A percentile compares a stretch with the other conserved stretches of the same genome.
Conservation (phyloP, 2,329 filamentous ascomycete species). For the Xylaria sp. region DNA sequence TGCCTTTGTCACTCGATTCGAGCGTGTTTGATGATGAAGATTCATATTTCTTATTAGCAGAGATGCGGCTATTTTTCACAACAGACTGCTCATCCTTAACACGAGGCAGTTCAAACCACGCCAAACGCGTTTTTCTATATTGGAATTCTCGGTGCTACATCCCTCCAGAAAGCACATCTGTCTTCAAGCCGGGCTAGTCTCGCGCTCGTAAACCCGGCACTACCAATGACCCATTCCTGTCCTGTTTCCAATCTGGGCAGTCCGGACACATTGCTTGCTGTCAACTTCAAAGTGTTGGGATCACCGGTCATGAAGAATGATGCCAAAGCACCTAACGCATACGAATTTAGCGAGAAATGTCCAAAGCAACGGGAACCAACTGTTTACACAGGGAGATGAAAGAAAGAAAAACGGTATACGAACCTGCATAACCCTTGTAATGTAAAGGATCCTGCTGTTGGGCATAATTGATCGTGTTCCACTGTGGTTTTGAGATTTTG, state of each 20-base stretch:
- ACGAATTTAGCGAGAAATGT: slow-evolving; percentile 23
- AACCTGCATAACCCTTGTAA: slow-evolving; percentile 57
- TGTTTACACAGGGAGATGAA: too few relatives aligned
- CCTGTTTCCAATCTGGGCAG: slow-evolving; percentile 51
- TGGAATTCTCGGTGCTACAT: slow-evolving; percentile 52
- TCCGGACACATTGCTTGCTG: slow-evolving; percentile 47
- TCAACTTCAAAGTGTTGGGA: slow-evolving; percentile 63
- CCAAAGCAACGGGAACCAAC: too few relatives aligned
- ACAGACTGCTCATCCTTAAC: not conserved
- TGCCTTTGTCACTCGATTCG: too few relatives aligned
- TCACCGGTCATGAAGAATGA: slow-evolving; percentile 65
- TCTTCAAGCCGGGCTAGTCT: slow-evolving; percentile 47
- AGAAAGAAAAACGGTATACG: not conserved
- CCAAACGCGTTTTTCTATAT: slow-evolving; percentile 41
- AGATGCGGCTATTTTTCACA: too few relatives aligned
- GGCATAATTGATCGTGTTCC: slow-evolving; percentile 60
- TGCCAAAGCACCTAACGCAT: slow-evolving; percentile 58
- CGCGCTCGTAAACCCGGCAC: slow-evolving; percentile 51
- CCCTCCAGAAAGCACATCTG: slow-evolving; percentile 61
- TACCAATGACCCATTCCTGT: slow-evolving; percentile 57
- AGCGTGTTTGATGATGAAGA: too few relatives aligned
- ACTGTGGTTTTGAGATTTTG: too few relatives aligned
- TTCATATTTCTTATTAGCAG: too few relatives aligned
- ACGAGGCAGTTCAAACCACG: not conserved
- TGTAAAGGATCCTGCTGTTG: slow-evolving; percentile 58